Percentiles rank a stretch among this genome's conserved stretches.
Conservation (phyloP, 768 basidiomycete species). For the Clitopilus hobsonii region DNA sequence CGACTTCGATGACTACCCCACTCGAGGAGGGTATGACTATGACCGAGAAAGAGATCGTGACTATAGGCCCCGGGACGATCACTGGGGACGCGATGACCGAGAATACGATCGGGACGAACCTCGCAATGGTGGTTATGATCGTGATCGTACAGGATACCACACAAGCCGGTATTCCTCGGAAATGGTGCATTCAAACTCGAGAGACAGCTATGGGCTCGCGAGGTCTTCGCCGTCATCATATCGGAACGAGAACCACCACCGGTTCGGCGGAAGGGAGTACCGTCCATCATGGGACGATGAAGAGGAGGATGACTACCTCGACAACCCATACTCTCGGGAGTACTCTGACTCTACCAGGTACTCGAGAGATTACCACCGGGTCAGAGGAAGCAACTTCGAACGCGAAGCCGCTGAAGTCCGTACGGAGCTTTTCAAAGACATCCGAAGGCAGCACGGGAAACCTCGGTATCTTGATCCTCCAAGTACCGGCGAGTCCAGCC, state of each 20-base stretch:
- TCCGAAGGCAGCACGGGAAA: background rate
- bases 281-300: constrained; percentile 11
- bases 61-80: background rate
- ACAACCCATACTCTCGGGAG: constrained; percentile 1
- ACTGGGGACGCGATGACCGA: constrained; percentile 6
- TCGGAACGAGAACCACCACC: constrained; percentile 11
- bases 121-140: background rate
- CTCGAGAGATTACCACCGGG: constrained; percentile 1
- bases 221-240: constrained; percentile 13
- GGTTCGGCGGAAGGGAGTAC: constrained; percentile 15
- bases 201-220: constrained; percentile 1
- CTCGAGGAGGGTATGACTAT: constrained; percentile 7
- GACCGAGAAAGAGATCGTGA: constrained; percentile 6
- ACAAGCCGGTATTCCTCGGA: constrained; percentile 8
- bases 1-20: background rate
- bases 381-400: background rate
- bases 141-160: background rate
- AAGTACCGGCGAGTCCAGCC: background rate
- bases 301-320: constrained; percentile 15
- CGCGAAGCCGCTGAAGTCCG: background rate
- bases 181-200: constrained; percentile 3
- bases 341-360: constrained; percentile 1
- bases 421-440: background rate
- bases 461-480: background rate
- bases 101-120: constrained; percentile 4